Conservation (phyloP, 1,284 basidiomycete genomes). For the Volvariella volvacea region DNA sequence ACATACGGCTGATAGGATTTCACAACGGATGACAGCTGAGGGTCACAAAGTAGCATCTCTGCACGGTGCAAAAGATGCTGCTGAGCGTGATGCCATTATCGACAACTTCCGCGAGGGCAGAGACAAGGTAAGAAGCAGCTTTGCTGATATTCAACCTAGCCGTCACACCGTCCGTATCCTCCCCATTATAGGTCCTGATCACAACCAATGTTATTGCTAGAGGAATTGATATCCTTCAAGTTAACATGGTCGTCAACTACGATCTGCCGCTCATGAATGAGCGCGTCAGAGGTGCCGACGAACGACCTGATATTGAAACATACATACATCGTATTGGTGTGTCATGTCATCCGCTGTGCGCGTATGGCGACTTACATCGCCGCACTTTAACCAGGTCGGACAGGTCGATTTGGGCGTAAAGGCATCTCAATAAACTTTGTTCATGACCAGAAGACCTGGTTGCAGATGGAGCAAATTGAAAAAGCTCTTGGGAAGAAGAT, state of each 20-base stretch:
- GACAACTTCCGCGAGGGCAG: slow-evolving; percentile 94
- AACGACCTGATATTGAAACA: slow-evolving; percentile 86
- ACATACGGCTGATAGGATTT: slow-evolving; percentile 90
- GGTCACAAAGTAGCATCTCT: slow-evolving; percentile 96
- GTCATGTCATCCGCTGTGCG: slow-evolving; percentile 18
- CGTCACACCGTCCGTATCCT: background rate
- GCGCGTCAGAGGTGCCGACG: slow-evolving; percentile 43
- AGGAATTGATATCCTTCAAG: slow-evolving; percentile 98
- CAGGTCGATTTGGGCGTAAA: slow-evolving; percentile 91
- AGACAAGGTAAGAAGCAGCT: slow-evolving; percentile 70
- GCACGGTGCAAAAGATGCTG: slow-evolving; percentile 89
- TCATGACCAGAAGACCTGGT: slow-evolving; percentile 78
- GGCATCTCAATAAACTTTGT: slow-evolving; percentile 97
- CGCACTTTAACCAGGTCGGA: slow-evolving; percentile 60
- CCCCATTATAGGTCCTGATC: slow-evolving; percentile 56
- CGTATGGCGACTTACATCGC: background rate
- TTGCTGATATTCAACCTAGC: background rate
- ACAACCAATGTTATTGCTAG: slow-evolving; percentile 98
- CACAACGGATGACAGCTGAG: slow-evolving; percentile 84
- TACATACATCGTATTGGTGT: slow-evolving; percentile 97
- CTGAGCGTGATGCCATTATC: slow-evolving; percentile 88
- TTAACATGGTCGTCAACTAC: slow-evolving; percentile 99
- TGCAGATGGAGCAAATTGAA: slow-evolving; percentile 84
- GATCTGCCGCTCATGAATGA: slow-evolving; percentile 87
- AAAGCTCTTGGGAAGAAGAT: slow-evolving; percentile 71